These are phyloP conservation scores for Aspergillus conjunctus DNA, from an alignment of 495 filamentous ascomycete genomes.

Conservation along the genomic window DNA sequence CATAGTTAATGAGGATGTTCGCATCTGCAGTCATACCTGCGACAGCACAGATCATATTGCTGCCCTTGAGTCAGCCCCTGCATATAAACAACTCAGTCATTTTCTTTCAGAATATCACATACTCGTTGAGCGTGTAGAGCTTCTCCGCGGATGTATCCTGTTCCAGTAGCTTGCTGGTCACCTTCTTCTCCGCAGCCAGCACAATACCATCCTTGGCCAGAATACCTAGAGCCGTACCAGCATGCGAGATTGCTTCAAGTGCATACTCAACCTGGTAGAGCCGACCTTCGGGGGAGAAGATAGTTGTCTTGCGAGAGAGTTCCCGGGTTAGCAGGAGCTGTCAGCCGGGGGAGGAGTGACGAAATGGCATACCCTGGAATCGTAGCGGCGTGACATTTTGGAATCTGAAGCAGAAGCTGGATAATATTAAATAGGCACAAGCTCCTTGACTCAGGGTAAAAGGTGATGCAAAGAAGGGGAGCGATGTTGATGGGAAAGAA, in stretches of 20 bases:
- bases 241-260: constrained; percentile 96
- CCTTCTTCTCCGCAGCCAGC: constrained; percentile 97
- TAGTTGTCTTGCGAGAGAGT: constrained; percentile 77
- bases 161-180: constrained; percentile 98
- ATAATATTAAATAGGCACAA: constrained; percentile 13
- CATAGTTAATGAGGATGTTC: constrained; percentile 99
- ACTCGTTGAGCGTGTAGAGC: constrained; percentile 99
- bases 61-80: constrained; percentile 40
- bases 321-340: constrained; percentile 51
- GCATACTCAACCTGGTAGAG: constrained; percentile 99
- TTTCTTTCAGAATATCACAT: constrained; percentile 30
- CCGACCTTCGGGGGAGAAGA: constrained; percentile 98
- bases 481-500: constrained; percentile 28
- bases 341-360: constrained; percentile 29
- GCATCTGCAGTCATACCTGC: constrained; percentile 99
- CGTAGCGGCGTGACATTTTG: constrained; percentile 95
- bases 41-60: constrained; percentile 99
- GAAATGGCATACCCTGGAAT: constrained; percentile 76
- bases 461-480: constrained; percentile 17
- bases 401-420: constrained; percentile 20
- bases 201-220: constrained; percentile 98
- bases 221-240: constrained; percentile 94
- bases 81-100: background rate
- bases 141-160: constrained; percentile 99
- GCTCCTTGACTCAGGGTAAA: constrained; percentile 4